A percentile compares a stretch with the other conserved stretches of the same genome.
phyloP scores from a whole-genome alignment of 2,329 filamentous ascomycete genomes.

The Diplocarpon rosae region DNA sequence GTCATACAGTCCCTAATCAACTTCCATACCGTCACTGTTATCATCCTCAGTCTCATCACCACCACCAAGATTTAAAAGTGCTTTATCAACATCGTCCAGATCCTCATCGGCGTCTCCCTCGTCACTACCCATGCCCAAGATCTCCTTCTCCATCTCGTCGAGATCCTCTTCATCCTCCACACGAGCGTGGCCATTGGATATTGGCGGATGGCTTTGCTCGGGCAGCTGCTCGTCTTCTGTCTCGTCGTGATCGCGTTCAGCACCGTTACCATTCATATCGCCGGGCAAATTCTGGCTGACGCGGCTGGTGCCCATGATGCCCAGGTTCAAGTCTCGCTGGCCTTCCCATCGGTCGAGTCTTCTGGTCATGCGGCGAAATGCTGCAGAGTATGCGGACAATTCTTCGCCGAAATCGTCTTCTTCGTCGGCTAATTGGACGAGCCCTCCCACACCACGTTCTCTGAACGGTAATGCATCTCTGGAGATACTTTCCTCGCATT shows the following conservation, averaged over 20 bases:
- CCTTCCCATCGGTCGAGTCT: slow-evolving; percentile 61
- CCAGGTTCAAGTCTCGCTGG: slow-evolving; percentile 22
- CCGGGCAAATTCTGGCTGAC: slow-evolving; percentile 5
- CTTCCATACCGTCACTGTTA: slow-evolving; percentile 24
- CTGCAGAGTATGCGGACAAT: slow-evolving; percentile 51
- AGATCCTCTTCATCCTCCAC: slow-evolving; percentile 34
- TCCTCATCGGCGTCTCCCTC: slow-evolving; percentile 28
- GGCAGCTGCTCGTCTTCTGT: slow-evolving; percentile 27
- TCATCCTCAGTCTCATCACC: slow-evolving; percentile 28
- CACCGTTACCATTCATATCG: slow-evolving; percentile 15
- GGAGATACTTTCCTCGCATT: slow-evolving; percentile 40
- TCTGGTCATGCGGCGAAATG: slow-evolving; percentile 51
- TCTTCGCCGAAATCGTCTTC: slow-evolving; percentile 70
- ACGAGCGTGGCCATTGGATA: slow-evolving; percentile 28
- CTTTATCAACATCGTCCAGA: slow-evolving; percentile 36
- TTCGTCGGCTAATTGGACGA: slow-evolving; percentile 50
- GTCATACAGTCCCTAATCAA: slow-evolving; percentile 14
- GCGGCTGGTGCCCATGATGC: slow-evolving; percentile 25
- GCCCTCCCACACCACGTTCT: slow-evolving; percentile 50
- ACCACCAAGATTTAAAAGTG: slow-evolving; percentile 22
- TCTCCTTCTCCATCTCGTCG: slow-evolving; percentile 44
- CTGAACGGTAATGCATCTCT: slow-evolving; percentile 33
- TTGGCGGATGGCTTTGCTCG: slow-evolving; percentile 27
- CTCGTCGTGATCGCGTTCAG: slow-evolving; percentile 22
- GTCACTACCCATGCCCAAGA: slow-evolving; percentile 36